A percentile compares a stretch with the other conserved stretches of the same genome.
Evolutionary conservation across 371 early-diverging fungal species (phyloP).

Genomic region (Mucor piriformis): DNA sequence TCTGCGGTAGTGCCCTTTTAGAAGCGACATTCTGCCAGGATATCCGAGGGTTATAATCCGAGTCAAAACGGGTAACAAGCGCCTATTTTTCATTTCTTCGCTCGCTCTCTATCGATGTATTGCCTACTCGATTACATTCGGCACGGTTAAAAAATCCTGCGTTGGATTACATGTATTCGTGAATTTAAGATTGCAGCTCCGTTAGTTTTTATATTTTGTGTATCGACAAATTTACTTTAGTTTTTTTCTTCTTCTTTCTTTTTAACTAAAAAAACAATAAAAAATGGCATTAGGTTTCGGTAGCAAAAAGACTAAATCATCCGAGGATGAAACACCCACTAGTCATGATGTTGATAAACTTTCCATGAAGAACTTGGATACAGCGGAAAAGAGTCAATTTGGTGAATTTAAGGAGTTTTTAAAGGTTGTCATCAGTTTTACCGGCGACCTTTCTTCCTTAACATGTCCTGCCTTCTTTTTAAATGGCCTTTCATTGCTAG

Average conservation of each 20-base stretch:
- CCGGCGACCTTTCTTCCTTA: conserved; percentile 78
- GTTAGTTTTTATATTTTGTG: background rate
- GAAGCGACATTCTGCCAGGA: background rate
- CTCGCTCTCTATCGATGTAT: background rate
- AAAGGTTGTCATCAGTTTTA: conserved; percentile 72
- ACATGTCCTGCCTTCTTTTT: conserved; percentile 82
- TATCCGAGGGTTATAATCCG: background rate
- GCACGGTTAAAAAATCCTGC: no score
- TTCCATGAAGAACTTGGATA: conserved; percentile 44
- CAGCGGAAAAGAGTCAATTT: conserved; percentile 46
- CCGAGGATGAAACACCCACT: conserved; percentile 35
- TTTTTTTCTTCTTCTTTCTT: conserved; percentile 1
- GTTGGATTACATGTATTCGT: no score
- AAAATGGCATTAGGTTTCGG: conserved; percentile 23
- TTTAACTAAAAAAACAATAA: background rate
- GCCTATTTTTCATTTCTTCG: background rate
- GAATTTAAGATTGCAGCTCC: background rate
- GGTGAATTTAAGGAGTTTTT: conserved; percentile 48
- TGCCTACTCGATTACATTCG: background rate
- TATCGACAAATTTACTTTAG: background rate
- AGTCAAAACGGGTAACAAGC: no score
- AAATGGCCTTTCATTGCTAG: conserved; percentile 73
- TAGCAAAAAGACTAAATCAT: conserved; percentile 12
- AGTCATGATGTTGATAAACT: conserved; percentile 44
- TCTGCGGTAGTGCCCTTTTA: background rate